Base-by-base conservation (phyloP, 768 basidiomycete species). In the Podaxis sp. region DNA sequence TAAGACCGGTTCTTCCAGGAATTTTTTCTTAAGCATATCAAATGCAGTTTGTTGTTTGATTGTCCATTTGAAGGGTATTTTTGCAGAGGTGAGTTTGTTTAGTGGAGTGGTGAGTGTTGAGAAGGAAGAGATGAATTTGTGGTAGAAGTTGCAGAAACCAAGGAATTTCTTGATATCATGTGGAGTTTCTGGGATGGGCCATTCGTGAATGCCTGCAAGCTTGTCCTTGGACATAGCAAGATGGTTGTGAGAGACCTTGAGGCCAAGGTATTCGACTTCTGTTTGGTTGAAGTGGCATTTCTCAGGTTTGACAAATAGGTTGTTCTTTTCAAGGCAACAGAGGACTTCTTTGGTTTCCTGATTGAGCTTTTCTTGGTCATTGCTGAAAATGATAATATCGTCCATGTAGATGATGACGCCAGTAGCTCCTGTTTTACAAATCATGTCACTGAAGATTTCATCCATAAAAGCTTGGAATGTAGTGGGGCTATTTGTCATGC, bases 401-500 rank as follows among this genome's bases (percentile, higher is more conserved):
- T 66, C 66, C 55, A 66, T 60, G 25, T 67, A 69, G 27, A 69
- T 55, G 46, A 65, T 54, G 3, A 64, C 2, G 24, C 24, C 2
- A 2, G 24, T 24, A 24, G 24, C 24, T 1, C 9, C 33, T 27
- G 47, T 37, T 56, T 54, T 37, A 0, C 36, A 9, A 4, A 59
- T 63, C 3, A 57, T 38, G 9, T 64, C 57, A 4, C 51, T 7
- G 33, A 68, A 65, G 0, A 65, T 53, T 0, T n/a, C 1, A n/a
- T 68, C 51, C 63, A 68, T 68, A 54, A 68, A 57, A 11, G 57
- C 22, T 55, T 66, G 67, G 41, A 67, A 67, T 1, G 61, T 65
- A 4, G 40, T 2, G 3, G 40, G 40, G 0, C 13, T 13, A 2
- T 41, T 41, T 12, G 13, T 13, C n/a, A 41, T 4, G 1, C 40